Base-by-base conservation (phyloP, 768 basidiomycete genomes). In the Leccinum imitatum region DNA sequence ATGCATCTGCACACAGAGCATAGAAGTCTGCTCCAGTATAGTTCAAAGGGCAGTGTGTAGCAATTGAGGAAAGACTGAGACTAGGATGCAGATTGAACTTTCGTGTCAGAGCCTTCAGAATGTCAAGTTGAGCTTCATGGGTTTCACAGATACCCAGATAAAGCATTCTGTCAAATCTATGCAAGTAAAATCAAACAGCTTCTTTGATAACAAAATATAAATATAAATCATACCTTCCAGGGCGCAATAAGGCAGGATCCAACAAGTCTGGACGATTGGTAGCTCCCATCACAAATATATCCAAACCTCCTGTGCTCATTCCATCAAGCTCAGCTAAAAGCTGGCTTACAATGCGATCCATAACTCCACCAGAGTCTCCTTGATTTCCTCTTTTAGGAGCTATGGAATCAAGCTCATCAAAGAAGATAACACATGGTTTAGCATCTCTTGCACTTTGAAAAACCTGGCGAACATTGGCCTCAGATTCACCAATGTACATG, bases 11-110 rank as follows among this genome's bases (percentile, higher is more conserved):
- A 73, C 97, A 98, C 9, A 99, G 78, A 0, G 97, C 97, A 77
- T 99, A 98, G 63, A 98, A 95, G 72, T 99, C 97, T 46, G 97
- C 97, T 48, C 97, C 97, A 3, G 97, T 98, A 70, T 89, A 95
- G 70, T 95, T 93, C 79, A 95, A 93, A 0, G 93, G 89, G 62
- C 95, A 98, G 35, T 77, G 75, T 27, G 85, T 79, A 21, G 90
- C 91, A 48, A 99, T 73, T 8, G 67, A 61, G 19, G 73, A 71
- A 7, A 98, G 82, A 65, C 87, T 77, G 8, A 95, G 78, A 53
- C 75, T 77, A 0, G 88, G 80, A 65, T 91, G 83, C 25, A 98
- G 81, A 37, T 83, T 85, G 80, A 99, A 98, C 72, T 95, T 98
- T 59, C 95, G 78, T 3, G 97, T 98, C 60, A 98, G 75, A 2